Base-by-base conservation (phyloP, 2,329 filamentous ascomycete species). In the Penicillium paneum region DNA sequence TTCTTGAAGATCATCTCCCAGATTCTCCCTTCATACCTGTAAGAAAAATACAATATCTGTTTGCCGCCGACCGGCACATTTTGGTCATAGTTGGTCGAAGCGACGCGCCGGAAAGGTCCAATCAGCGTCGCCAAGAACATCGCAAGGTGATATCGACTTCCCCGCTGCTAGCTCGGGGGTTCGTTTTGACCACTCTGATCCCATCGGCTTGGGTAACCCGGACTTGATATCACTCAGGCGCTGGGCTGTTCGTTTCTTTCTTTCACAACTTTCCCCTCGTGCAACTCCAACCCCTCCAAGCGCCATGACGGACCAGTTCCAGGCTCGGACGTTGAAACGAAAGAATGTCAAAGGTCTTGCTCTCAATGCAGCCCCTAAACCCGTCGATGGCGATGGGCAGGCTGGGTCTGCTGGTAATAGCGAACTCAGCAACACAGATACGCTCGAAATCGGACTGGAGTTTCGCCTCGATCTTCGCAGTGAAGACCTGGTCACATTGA, bases 301-400 rank as follows among this genome's bases (percentile, higher is more conserved):
- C 55, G 56, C 63, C 61, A 85, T 85, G 81, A 79, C 81, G 61
- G 83, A 86, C 69, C 75, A 77, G 51, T 85, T 87, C 75, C 82
- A 85, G 72, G 79, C 82, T 54, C 80, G 83, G 71, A 95, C 94
- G 58, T 89, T 99, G 87, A 97, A 97, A 86, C 88, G 93, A 81
- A 97, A 97, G 84, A 99, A 99, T 74, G 89, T 96, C 75, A 97
- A 97, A 79, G 93, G 92, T 35, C 87, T 99, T 47, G 92, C 91
- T 63, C 81, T 99, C 70, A 92, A 85, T 67, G 86, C 90, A 46
- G 86, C 88, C 43, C 87, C 90, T 39, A 90, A 91, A 61, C 68
- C 79, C 58, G 87, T 90, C 42, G 88, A 91, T 66, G 87, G 85
- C 56, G 89, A 88, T 68, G 71, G 80, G 43, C 84, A 86, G 67